Base-by-base conservation (phyloP, 2,329 filamentous ascomycete species). In the Pyrenophora teres region DNA sequence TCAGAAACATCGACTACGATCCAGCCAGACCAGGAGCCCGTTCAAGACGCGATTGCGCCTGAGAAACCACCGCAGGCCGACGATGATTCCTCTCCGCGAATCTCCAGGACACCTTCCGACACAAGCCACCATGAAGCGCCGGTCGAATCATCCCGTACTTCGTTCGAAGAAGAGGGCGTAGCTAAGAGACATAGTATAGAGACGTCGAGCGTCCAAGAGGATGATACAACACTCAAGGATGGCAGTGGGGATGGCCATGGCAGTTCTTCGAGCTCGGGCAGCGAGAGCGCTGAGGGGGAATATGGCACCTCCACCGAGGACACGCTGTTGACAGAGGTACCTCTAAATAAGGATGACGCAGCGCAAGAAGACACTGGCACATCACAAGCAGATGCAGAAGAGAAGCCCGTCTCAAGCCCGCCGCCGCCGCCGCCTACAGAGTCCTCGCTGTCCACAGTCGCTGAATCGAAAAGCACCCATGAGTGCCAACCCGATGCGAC, bases 51-150 rank as follows among this genome's bases (percentile, higher is more conserved):
- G 7, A 15, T 25, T 12, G 57, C 59, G 9, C 33, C 55, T 35
- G 18, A 52, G 8, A 27, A 15, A 2, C 55, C 30, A 23, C 39
- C 45, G 10, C 60, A 58, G 10, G 52, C 55, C n/a, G 69, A 72
- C 8, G 63, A 69, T 42, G 64, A 67, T 40, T 56, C 60, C 2
- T 74, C 72, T 15, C 69, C 68, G 18, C 63, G 67, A 27, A 62
- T 70, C 0, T 75, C 72, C 1, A 70, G 66, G 6, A 72, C 72
- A 9, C 67, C 67, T 1, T 74, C 71, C n/a, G 71, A 74, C 30
- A 50, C 54, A 6, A 75, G 72, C 50, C 71, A 66, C 35, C 60
- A 57, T 15, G 71, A 69, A 32, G 52, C 56, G 6, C 52, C 56
- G 6, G 44, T 57, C 31, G 71, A 74, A 35, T 75, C 73, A 18